Evolutionary conservation across 768 basidiomycete genomes (phyloP).

Genomic region (Auriscalpium vulgare): DNA sequence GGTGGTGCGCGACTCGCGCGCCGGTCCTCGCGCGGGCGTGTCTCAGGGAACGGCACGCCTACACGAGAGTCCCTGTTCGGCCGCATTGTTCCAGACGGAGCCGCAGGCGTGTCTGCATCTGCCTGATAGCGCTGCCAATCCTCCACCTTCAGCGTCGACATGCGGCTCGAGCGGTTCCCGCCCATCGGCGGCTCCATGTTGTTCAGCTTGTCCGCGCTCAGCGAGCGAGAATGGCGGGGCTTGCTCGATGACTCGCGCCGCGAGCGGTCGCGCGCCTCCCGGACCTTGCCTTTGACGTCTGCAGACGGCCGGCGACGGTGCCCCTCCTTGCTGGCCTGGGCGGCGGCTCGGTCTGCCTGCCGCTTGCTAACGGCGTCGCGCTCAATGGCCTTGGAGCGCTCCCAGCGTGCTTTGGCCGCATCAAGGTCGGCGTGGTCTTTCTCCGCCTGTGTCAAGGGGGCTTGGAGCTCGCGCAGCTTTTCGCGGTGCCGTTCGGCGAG

Average conservation of each 20-base stretch:
- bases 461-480: conserved; percentile 77
- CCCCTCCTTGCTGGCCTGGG: conserved; percentile 35
- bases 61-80: conserved; percentile 31
- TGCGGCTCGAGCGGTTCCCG: conserved; percentile 43
- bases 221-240: conserved; percentile 36
- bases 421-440: conserved; percentile 68
- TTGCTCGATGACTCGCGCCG: conserved; percentile 2
- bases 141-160: conserved; percentile 75
- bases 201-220: conserved; percentile 58
- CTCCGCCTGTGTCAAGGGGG: conserved; percentile 73
- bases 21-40: conserved; percentile 24
- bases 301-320: conserved; percentile 44
- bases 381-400: conserved; percentile 65
- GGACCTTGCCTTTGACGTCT: conserved; percentile 21
- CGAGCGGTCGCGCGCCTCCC: neutral
- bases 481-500: conserved; percentile 78
- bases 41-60: conserved; percentile 50
- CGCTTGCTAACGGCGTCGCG: conserved; percentile 64
- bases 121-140: conserved; percentile 78
- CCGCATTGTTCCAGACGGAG: conserved; percentile 7
- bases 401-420: conserved; percentile 78
- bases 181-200: conserved; percentile 22
- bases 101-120: conserved; percentile 24
- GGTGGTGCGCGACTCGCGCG: conserved; percentile 33
- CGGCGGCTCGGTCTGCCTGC: conserved; percentile 59